A percentile compares a stretch with the other conserved stretches of the same genome.
Evolutionary conservation across 2,329 filamentous ascomycete species (phyloP).

Genomic region (Lasiodiplodia theobromae): DNA sequence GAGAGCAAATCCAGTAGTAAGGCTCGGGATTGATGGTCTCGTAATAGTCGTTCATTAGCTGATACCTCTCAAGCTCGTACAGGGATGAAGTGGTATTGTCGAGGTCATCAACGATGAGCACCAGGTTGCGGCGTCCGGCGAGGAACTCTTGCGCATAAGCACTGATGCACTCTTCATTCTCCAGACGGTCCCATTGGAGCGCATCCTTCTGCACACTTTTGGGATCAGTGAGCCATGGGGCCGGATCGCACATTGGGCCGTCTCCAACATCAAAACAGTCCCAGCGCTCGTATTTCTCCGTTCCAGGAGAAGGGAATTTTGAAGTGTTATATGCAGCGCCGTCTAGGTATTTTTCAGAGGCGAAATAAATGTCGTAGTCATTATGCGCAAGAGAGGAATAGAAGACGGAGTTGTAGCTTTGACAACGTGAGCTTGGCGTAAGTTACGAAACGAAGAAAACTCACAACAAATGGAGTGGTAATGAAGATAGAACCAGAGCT

Average conservation of each 20-base stretch:
- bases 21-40: background rate
- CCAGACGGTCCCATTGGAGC: background rate
- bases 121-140: background rate
- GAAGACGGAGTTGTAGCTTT: constrained; percentile 1
- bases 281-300: background rate
- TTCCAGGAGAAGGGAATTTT: background rate
- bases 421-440: background rate
- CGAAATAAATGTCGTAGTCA: background rate
- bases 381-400: background rate
- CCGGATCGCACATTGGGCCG: background rate
- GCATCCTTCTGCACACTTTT: background rate
- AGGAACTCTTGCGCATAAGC: constrained; percentile 6
- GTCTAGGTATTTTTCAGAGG: background rate
- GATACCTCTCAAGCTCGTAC: background rate
- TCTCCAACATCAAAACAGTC: background rate
- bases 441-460: background rate
- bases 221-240: background rate
- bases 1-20: constrained; percentile 2
- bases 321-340: background rate
- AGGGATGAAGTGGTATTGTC: constrained; percentile 3
- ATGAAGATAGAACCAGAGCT: constrained; percentile 3
- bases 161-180: background rate
- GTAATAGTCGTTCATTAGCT: background rate
- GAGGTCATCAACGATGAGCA: background rate
- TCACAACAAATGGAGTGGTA: constrained; percentile 23